phyloP scores from a whole-genome alignment of 2,329 filamentous ascomycete species.

The Nectriaceae sp. region DNA sequence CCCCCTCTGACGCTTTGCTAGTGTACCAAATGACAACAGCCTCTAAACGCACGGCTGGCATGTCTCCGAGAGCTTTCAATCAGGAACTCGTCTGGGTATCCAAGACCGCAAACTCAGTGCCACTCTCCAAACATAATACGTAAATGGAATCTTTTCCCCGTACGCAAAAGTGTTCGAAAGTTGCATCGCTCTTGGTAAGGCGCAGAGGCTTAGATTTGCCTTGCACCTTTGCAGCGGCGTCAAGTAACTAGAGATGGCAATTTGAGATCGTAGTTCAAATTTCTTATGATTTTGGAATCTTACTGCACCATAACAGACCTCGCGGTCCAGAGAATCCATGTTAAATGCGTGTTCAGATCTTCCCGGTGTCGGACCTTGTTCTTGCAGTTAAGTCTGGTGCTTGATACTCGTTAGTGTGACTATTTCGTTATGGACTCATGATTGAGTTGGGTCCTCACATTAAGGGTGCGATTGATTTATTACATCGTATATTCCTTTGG shows the following conservation, averaged over 20 bases:
- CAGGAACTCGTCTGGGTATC: not conserved
- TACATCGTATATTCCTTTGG: too few relatives aligned
- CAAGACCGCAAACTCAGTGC: constrained; percentile 3
- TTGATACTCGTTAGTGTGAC: too few relatives aligned
- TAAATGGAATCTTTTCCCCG: not conserved
- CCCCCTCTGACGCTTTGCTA: constrained; percentile 1
- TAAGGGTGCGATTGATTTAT: too few relatives aligned
- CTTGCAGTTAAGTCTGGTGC: too few relatives aligned
- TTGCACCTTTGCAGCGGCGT: not conserved
- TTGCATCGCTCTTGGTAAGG: not conserved
- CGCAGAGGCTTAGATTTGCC: not conserved
- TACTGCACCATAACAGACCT: constrained; percentile 9
- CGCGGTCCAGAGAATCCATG: not conserved
- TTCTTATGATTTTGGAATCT: not conserved
- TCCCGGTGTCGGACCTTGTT: too few relatives aligned
- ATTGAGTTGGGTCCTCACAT: too few relatives aligned
- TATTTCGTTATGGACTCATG: too few relatives aligned
- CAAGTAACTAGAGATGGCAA: not conserved
- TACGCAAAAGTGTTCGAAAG: not conserved
- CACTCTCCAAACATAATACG: not conserved
- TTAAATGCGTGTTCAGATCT: too few relatives aligned
- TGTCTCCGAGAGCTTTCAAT: not conserved
- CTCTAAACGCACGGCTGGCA: constrained; percentile 4
- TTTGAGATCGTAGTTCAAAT: not conserved
- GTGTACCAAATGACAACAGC: not conserved